Percentiles rank a stretch among this genome's conserved stretches.
phyloP scores from a whole-genome alignment of 169 alveolate genomes.

The Neospora caninum region DNA sequence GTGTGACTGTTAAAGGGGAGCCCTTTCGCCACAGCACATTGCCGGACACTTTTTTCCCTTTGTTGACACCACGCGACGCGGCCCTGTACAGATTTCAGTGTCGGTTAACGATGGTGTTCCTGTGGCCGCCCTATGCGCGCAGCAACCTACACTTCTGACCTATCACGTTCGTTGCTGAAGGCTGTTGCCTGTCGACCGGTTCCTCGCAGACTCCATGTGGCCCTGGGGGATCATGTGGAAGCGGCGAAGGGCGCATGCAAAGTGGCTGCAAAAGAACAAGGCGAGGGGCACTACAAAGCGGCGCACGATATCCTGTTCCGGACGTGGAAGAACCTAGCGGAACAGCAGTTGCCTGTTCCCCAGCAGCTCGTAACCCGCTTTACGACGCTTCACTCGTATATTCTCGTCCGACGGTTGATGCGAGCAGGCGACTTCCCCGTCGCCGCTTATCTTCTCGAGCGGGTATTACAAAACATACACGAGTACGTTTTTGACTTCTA shows the following conservation, averaged over 20 bases:
- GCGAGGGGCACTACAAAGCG: not conserved
- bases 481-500: slow-evolving; percentile 14
- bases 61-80: too few species aligned
- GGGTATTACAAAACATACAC: slow-evolving; percentile 14
- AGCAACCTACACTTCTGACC: too few species aligned
- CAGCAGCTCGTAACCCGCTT: not conserved
- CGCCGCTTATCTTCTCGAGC: slow-evolving; percentile 51
- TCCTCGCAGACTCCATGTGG: not conserved
- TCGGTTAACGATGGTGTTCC: too few species aligned
- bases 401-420: slow-evolving; percentile 39
- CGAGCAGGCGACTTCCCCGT: slow-evolving; percentile 10
- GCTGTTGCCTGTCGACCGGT: not conserved
- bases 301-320: slow-evolving; percentile 1
- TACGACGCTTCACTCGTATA: slow-evolving; percentile 31
- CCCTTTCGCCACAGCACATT: too few species aligned
- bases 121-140: too few species aligned
- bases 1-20: too few species aligned
- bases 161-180: too few species aligned
- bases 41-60: too few species aligned
- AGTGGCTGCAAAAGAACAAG: not conserved
- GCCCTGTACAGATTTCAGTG: too few species aligned
- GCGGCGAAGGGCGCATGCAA: slow-evolving; percentile 3
- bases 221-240: slow-evolving; percentile 18
- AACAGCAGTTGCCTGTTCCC: not conserved
- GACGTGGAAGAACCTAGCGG: slow-evolving; percentile 2